phyloP scores from a whole-genome alignment of 306 rosid species.

The Vigna trinervia region DNA sequence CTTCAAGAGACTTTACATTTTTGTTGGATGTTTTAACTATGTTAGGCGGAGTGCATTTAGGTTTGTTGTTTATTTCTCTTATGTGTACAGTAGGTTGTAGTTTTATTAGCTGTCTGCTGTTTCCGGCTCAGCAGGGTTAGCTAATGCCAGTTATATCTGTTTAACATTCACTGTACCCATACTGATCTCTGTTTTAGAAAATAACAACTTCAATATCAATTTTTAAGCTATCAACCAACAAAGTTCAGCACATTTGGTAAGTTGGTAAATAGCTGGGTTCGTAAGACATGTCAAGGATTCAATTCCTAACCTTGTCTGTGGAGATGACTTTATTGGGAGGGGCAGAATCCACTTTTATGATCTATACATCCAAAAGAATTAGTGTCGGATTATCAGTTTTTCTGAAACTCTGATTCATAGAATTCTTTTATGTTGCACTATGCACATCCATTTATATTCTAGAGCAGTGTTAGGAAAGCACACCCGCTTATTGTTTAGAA shows the following conservation, averaged over 20 bases:
- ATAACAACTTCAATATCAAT: background rate
- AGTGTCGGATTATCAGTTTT: background rate
- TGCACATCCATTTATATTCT: background rate
- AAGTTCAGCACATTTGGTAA: no score
- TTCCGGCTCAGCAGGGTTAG: background rate
- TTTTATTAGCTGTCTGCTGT: background rate
- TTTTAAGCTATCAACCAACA: background rate
- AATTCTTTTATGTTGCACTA: constrained; percentile 1
- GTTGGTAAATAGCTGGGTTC: no score
- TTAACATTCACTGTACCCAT: background rate
- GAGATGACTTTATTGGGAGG: no score
- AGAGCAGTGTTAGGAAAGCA: no score
- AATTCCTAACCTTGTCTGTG: no score
- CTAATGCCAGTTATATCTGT: background rate
- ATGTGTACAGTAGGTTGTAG: background rate
- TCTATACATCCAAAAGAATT: no score
- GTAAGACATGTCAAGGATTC: no score
- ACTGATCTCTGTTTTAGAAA: background rate
- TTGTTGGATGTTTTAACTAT: constrained; percentile 31
- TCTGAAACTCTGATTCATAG: background rate
- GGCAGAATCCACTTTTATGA: no score
- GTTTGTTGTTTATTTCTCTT: background rate
- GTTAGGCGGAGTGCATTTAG: background rate
- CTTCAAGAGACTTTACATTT: constrained; percentile 10
- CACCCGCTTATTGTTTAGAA: no score